Percentiles rank a stretch among this genome's conserved stretches.
Evolutionary conservation across 2,329 filamentous ascomycete species (phyloP).

Genomic region (Verticillium longisporum): DNA sequence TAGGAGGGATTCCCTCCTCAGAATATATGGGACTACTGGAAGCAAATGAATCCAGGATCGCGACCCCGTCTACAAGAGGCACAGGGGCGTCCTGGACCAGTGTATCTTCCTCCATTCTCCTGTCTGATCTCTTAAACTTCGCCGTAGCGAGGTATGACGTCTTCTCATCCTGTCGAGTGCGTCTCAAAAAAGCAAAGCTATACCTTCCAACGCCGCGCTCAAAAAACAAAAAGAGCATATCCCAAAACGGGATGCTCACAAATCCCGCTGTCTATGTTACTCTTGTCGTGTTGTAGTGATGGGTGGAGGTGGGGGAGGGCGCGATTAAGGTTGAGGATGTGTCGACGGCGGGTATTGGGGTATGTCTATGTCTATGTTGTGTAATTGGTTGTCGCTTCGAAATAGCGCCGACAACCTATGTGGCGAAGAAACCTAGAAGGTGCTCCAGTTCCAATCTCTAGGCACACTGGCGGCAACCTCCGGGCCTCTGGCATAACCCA

Average conservation of each 20-base stretch:
- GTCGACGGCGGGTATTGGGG: background rate
- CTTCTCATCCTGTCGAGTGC: background rate
- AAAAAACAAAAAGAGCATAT: slow-evolving; percentile 3
- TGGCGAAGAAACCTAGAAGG: slow-evolving; percentile 43
- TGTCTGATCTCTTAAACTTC: background rate
- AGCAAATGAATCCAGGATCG: background rate
- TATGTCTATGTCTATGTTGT: background rate
- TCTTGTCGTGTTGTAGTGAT: background rate
- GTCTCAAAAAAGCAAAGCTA: background rate
- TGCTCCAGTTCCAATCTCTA: slow-evolving; percentile 74
- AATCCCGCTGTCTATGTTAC: slow-evolving; percentile 2
- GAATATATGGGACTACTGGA: background rate
- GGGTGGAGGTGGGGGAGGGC: background rate
- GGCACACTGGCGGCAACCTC: slow-evolving; percentile 62
- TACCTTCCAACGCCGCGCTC: slow-evolving; percentile 1
- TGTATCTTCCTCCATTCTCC: background rate
- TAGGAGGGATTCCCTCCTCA: background rate
- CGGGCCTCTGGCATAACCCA: slow-evolving; percentile 22
- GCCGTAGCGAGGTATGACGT: background rate
- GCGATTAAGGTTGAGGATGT: background rate
- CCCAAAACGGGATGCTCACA: slow-evolving; percentile 6
- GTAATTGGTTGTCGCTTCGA: background rate
- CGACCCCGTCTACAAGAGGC: slow-evolving; percentile 33
- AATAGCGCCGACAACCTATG: background rate
- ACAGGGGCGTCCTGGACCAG: background rate